A percentile compares a stretch with the other conserved stretches of the same genome.
Conservation (phyloP, 805 yeast genomes). For the Yarrowia deformans region DNA sequence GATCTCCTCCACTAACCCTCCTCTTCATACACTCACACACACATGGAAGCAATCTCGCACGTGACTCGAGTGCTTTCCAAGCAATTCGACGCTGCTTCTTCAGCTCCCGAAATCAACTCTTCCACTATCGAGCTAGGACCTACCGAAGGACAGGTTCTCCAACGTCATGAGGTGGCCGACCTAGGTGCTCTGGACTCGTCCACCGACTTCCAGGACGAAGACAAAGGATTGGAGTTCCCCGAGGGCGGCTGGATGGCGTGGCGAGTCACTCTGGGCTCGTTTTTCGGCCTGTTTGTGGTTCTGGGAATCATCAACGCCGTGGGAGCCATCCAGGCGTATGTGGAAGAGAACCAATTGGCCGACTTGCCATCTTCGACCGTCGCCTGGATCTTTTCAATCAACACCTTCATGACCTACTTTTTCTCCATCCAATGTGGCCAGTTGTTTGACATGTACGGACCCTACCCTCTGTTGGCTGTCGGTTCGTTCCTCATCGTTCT, state of each 20-base stretch:
- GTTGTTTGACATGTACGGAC: constrained; percentile 69
- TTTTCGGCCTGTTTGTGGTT: constrained; percentile 61
- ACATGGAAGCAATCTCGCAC: constrained; percentile 27
- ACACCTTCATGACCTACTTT: constrained; percentile 57
- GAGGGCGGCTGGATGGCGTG: constrained; percentile 69
- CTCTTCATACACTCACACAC: neutral
- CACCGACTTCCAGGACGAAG: constrained; percentile 26
- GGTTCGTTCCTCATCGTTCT: constrained; percentile 58
- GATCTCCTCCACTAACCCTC: neutral
- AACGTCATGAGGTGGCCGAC: constrained; percentile 15
- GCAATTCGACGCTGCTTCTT: constrained; percentile 1
- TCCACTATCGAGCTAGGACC: constrained; percentile 32
- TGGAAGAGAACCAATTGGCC: constrained; percentile 62
- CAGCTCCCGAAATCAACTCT: constrained; percentile 4
- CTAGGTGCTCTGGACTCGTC: constrained; percentile 3
- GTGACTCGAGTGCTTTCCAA: constrained; percentile 26
- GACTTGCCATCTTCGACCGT: constrained; percentile 57
- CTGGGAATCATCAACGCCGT: constrained; percentile 65
- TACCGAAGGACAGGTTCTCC: constrained; percentile 27
- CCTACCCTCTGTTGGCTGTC: constrained; percentile 53
- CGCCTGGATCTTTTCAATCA: constrained; percentile 72
- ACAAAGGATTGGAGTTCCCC: constrained; percentile 50
- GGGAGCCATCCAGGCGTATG: constrained; percentile 69
- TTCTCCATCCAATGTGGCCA: constrained; percentile 63
- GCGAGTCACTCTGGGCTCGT: constrained; percentile 63